Base-by-base conservation (phyloP, 2,329 filamentous ascomycete genomes). In the Microsporum canis region DNA sequence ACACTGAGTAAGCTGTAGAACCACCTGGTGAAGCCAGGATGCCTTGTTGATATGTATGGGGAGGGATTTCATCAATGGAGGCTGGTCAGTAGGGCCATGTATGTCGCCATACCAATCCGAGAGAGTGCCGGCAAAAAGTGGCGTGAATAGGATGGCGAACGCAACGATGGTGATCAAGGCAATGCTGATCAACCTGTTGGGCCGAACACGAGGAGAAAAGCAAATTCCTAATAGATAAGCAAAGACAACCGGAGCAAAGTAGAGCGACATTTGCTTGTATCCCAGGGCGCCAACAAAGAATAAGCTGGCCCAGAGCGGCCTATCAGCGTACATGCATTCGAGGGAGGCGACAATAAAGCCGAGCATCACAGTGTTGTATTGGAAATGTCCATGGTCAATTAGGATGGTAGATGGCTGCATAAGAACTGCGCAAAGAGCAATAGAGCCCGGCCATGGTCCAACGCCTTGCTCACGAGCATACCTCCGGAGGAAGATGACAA, bases 231-330 rank as follows among this genome's bases (percentile, higher is more conserved):
- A 79, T 1, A 99, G 84, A 70, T 91, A 99, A 36, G 90, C 88
- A 72, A 97, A 97, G 61, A 97, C 86, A 23, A 87, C 86, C 12
- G 95, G 91, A 2, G 95, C 91, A 74, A 96, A 99, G 77, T 97
- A 99, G 14, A 99, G 80, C 0, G 92, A 92, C 95, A 99, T 99
- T 74, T 99, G 94, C 79, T 99, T 99, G 80, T 97, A 99, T 4
- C 90, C 90, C n/a, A 99, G 79, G 2, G 92, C 89, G 14, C 84
- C 84, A 5, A 99, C 94, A 68, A 99, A 99, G 77, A 96, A 96
- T 62, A 96, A 83, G 64, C 89, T 91, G 31, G 89, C 84, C 91
- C 92, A 96, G 64, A 95, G 82, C 68, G 87, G 87, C 57, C 91
- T 84, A 3, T 89, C 89, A 2, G 91, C 90, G 58, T 96, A 75